A percentile compares a stretch with the other conserved stretches of the same genome.
Evolutionary conservation across 768 basidiomycete genomes (phyloP).

Genomic region (Boletus barrowsii): DNA sequence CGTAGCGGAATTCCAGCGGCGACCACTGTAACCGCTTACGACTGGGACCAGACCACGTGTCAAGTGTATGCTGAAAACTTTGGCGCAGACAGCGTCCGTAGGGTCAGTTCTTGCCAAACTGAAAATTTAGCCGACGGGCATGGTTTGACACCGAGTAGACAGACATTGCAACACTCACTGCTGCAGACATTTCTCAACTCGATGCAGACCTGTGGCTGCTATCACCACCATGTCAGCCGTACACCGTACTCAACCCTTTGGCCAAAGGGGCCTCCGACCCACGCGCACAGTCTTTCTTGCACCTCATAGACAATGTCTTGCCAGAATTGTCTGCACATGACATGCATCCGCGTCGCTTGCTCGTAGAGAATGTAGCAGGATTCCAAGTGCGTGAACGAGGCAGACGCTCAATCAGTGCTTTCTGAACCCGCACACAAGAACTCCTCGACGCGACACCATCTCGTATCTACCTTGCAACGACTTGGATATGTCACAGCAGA

Average conservation of each 20-base stretch:
- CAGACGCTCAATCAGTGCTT: neutral
- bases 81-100: slow-evolving; percentile 44
- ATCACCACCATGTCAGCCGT: slow-evolving; percentile 83
- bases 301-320: slow-evolving; percentile 60
- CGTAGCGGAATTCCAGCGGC: slow-evolving; percentile 46
- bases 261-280: slow-evolving; percentile 72
- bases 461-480: slow-evolving; percentile 49
- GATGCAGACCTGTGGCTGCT: slow-evolving; percentile 70
- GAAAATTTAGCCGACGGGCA: neutral
- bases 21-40: slow-evolving; percentile 56
- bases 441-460: slow-evolving; percentile 57
- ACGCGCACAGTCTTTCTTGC: slow-evolving; percentile 71
- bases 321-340: slow-evolving; percentile 48
- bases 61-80: slow-evolving; percentile 67
- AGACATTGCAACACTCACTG: slow-evolving; percentile 60
- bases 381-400: slow-evolving; percentile 58
- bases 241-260: slow-evolving; percentile 71
- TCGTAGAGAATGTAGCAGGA: slow-evolving; percentile 81
- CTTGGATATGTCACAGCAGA: slow-evolving; percentile 60
- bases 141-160: slow-evolving; percentile 32
- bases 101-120: slow-evolving; percentile 6
- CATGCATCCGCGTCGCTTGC: slow-evolving; percentile 53
- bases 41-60: slow-evolving; percentile 78
- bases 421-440: slow-evolving; percentile 39
- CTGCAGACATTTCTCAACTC: slow-evolving; percentile 42